Conservation (phyloP, 1,284 basidiomycete species). For the Taiwanofungus camphoratus region DNA sequence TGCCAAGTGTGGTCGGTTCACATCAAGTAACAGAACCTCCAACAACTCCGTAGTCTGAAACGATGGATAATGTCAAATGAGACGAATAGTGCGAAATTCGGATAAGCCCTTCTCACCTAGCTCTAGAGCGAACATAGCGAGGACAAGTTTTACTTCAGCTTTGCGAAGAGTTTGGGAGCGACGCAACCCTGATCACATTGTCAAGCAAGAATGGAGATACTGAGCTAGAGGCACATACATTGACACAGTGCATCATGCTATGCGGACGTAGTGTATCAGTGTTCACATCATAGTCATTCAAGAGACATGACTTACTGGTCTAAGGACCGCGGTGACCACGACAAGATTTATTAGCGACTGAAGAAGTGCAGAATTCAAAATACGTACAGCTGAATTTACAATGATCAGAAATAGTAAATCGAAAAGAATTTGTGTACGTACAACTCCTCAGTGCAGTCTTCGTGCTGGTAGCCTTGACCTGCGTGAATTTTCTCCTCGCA, state of each 20-base stretch:
- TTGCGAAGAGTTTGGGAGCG: conserved; percentile 76
- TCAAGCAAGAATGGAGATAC: background rate
- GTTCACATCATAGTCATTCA: no score
- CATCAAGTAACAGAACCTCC: background rate
- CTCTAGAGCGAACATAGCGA: background rate
- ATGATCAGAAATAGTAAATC: background rate
- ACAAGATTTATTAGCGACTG: background rate
- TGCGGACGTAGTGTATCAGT: conserved; percentile 7
- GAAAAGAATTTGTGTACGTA: conserved; percentile 33
- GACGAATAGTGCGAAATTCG: no score
- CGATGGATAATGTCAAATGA: background rate
- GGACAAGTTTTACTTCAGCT: conserved; percentile 40
- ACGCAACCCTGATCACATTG: conserved; percentile 52
- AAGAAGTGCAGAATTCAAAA: conserved; percentile 13
- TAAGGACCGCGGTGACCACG: conserved; percentile 20
- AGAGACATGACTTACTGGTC: conserved; percentile 52
- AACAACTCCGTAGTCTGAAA: background rate
- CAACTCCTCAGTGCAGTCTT: conserved; percentile 92
- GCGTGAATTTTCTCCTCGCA: conserved; percentile 83
- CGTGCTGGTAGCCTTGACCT: conserved; percentile 79
- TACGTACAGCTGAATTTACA: conserved; percentile 38
- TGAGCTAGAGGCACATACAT: conserved; percentile 44
- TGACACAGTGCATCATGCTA: conserved; percentile 89
- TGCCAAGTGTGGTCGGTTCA: background rate
- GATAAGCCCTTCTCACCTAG: no score